Base-by-base conservation (phyloP, 2,329 filamentous ascomycete genomes). In the Aspergillus calidoustus region DNA sequence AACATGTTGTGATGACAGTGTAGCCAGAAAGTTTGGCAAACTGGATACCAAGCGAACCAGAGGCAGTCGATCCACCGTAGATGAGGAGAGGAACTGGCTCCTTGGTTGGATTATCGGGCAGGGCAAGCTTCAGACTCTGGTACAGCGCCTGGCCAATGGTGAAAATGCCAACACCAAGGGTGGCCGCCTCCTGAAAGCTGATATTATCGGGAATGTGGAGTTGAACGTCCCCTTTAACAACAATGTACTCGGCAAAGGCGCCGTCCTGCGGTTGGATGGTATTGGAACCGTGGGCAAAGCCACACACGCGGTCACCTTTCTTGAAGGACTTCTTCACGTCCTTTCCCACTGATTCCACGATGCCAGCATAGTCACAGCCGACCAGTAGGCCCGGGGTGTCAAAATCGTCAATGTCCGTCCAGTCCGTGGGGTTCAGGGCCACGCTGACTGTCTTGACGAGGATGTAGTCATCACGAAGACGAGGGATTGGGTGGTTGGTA, bases 41-140 rank as follows among this genome's bases (percentile, higher is more conserved):
- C 64, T 85, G 82, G 4, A 82, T 77, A 0, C 78, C 80, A 55
- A 76, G 64, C 0, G 77, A 78, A 0, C 81, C 82, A 0, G 74
- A 77, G 0, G 80, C 71, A 0, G 80, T 81, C 19, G 69, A 71
- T 1, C 80, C 83, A 2, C 81, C 82, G 50, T 76, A 77, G 1
- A 84, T 77, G 0, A 84, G 67, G 0, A 84, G 11, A 15, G 47
- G 47, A 50, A 23, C 23, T 22, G 23, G 43, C 3, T 4, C 8
- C 25, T n/a, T 3, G 43, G 34, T 19, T 9, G 23, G 25, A 7
- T n/a, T 19, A 1, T 30, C 7, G 8, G 47, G 53, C 13, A 50
- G 44, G 17, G 15, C 34, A 11, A 60, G 34, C 22, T 31, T 23
- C n/a, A 56, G 34, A 9, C 31, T 31, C 34, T 51, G 34, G 17